Evolutionary conservation across 2,329 filamentous ascomycete genomes (phyloP).

Genomic region (Fusarium zealandicum): DNA sequence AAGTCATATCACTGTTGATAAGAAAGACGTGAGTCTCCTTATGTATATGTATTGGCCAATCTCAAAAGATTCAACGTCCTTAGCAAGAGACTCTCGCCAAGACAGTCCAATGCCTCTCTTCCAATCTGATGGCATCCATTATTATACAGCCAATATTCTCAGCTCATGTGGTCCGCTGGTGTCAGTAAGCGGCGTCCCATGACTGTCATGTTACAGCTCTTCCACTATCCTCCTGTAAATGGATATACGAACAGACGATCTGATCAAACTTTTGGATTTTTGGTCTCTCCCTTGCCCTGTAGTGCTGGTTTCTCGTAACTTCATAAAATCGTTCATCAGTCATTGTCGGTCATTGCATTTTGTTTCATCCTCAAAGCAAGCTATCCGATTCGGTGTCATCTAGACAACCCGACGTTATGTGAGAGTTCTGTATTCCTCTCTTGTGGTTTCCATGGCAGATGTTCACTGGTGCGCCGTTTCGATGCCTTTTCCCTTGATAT

Average conservation of each 20-base stretch:
- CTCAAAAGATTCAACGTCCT: not conserved
- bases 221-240: too few relatives aligned
- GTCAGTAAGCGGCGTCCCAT: too few relatives aligned
- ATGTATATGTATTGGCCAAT: not conserved
- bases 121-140: too few relatives aligned
- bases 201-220: too few relatives aligned
- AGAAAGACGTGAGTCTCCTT: slow-evolving; percentile 2
- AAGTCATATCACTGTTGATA: not conserved
- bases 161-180: too few relatives aligned
- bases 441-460: not conserved
- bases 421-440: slow-evolving; percentile 43
- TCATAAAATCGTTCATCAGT: slow-evolving; percentile 35
- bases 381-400: not conserved
- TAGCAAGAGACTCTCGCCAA: too few relatives aligned
- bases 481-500: slow-evolving; percentile 47
- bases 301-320: slow-evolving; percentile 29
- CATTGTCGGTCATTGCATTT: slow-evolving; percentile 28
- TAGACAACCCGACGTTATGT: not conserved
- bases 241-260: slow-evolving; percentile 11
- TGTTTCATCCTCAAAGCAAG: not conserved
- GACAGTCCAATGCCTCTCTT: too few relatives aligned
- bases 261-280: slow-evolving; percentile 23
- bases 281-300: slow-evolving; percentile 6
- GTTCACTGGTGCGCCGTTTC: slow-evolving; percentile 34
- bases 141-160: too few relatives aligned